These are phyloP conservation scores for Aspergillus transmontanensis DNA, from an alignment of 2,329 filamentous ascomycete genomes.

Conservation along the genomic window DNA sequence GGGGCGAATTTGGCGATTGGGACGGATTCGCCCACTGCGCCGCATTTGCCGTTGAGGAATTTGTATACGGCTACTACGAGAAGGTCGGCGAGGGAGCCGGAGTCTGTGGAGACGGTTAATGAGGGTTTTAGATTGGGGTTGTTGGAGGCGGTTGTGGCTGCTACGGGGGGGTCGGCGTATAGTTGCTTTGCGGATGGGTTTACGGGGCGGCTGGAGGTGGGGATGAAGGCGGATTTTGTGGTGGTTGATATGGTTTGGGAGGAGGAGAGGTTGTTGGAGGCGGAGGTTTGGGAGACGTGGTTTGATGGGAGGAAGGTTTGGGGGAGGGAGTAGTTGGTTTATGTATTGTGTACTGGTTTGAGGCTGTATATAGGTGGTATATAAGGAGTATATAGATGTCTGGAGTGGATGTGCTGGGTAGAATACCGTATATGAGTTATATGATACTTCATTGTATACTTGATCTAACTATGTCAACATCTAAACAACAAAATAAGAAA, in stretches of 20 bases:
- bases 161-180: constrained; percentile 49
- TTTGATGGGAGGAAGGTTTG: constrained; percentile 41
- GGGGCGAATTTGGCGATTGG: constrained; percentile 50
- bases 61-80: constrained; percentile 54
- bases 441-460: too few species aligned
- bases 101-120: constrained; percentile 41
- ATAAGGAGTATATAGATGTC: too few species aligned
- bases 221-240: constrained; percentile 49
- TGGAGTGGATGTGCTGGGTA: too few species aligned
- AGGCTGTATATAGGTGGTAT: too few species aligned
- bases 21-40: constrained; percentile 53
- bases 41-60: constrained; percentile 47
- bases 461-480: too few species aligned
- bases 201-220: constrained; percentile 41
- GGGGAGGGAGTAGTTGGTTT: background rate
- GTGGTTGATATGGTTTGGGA: constrained; percentile 47
- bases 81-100: constrained; percentile 44
- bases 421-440: too few species aligned
- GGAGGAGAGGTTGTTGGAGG: constrained; percentile 40
- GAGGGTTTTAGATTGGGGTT: constrained; percentile 45
- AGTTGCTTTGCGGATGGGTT: constrained; percentile 47
- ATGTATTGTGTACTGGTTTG: too few species aligned
- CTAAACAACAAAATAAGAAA: too few species aligned
- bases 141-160: constrained; percentile 46
- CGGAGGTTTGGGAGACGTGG: constrained; percentile 46